These are phyloP conservation scores for Amylocystis lapponica DNA, from an alignment of 768 basidiomycete species.

Conservation along the genomic window DNA sequence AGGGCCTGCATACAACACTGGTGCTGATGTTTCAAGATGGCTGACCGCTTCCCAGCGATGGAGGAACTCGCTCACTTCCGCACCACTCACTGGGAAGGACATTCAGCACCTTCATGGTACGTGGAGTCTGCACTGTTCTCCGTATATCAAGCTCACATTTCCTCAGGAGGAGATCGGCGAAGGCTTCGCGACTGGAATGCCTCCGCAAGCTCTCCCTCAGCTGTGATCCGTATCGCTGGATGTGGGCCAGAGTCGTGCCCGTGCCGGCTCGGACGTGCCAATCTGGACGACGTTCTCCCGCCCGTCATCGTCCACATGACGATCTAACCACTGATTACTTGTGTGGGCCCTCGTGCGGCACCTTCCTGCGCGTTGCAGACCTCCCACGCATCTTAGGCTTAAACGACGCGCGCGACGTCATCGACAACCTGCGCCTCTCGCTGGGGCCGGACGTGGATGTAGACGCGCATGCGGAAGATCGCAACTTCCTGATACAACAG, in stretches of 20 bases:
- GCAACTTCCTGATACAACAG: not conserved
- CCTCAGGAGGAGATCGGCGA: no score
- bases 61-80: no score
- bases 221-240: not conserved
- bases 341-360: not conserved
- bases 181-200: not conserved
- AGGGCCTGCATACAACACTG: no score
- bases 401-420: not conserved
- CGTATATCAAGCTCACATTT: not conserved
- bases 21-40: no score
- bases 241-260: no score
- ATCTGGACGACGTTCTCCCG: not conserved
- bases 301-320: not conserved
- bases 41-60: no score
- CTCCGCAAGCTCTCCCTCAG: constrained; percentile 1
- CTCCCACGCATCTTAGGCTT: not conserved
- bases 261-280: no score
- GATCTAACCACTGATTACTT: not conserved
- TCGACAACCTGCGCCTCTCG: no score
- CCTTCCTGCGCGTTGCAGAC: not conserved
- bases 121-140: no score
- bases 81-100: no score
- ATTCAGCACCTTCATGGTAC: no score
- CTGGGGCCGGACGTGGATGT: not conserved
- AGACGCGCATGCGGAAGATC: not conserved